A percentile compares a stretch with the other conserved stretches of the same genome.
Evolutionary conservation across 2,329 filamentous ascomycete genomes (phyloP).

Genomic region (Aspergillus intermedius): DNA sequence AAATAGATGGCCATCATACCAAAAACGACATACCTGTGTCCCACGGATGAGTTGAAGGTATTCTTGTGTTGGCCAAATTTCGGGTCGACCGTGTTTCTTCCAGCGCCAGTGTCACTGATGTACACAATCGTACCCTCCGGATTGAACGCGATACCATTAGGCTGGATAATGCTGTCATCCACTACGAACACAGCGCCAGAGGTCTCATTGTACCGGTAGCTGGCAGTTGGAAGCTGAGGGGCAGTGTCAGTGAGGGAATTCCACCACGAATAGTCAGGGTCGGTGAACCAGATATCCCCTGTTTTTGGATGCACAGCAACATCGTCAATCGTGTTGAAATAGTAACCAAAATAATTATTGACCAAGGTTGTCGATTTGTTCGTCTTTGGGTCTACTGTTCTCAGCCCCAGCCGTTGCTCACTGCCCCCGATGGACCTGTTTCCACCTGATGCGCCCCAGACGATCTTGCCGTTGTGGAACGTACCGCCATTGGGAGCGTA

Average conservation of each 20-base stretch:
- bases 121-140: slow-evolving; percentile 41
- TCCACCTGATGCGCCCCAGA: slow-evolving; percentile 35
- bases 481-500: slow-evolving; percentile 40
- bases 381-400: slow-evolving; percentile 41
- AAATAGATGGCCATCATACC: not conserved
- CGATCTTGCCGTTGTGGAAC: slow-evolving; percentile 34
- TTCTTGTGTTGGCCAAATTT: slow-evolving; percentile 18
- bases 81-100: slow-evolving; percentile 15
- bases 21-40: slow-evolving; percentile 9
- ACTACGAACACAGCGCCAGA: slow-evolving; percentile 38
- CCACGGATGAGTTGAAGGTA: slow-evolving; percentile 23
- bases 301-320: slow-evolving; percentile 33
- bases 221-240: slow-evolving; percentile 25
- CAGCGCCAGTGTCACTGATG: slow-evolving; percentile 37
- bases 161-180: slow-evolving; percentile 36
- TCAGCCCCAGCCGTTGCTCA: slow-evolving; percentile 36
- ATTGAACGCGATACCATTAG: slow-evolving; percentile 42
- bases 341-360: slow-evolving; percentile 42
- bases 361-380: slow-evolving; percentile 36
- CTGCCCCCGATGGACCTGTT: slow-evolving; percentile 30
- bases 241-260: slow-evolving; percentile 30
- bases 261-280: slow-evolving; percentile 37
- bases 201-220: slow-evolving; percentile 38
- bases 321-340: slow-evolving; percentile 15
- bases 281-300: slow-evolving; percentile 47